phyloP scores from a whole-genome alignment of 371 early-diverging fungal genomes.

The Mortierella sp. region DNA sequence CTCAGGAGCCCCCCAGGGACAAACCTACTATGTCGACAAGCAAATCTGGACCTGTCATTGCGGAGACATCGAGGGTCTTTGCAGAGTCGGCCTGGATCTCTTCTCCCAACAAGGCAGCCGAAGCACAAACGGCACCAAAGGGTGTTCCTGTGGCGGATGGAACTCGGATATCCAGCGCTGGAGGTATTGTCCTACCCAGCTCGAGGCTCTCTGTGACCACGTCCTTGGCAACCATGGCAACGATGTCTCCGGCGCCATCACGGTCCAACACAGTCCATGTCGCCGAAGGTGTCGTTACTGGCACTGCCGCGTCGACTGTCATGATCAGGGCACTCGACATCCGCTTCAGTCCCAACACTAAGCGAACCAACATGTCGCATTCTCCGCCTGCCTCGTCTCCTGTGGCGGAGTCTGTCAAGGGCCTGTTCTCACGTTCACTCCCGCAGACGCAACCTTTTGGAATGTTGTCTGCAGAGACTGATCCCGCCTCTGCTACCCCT shows the following conservation, averaged over 20 bases:
- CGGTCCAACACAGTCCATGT: constrained; percentile 32
- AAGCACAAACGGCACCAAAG: constrained; percentile 9
- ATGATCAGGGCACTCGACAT: constrained; percentile 32
- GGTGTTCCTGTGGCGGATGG: constrained; percentile 5
- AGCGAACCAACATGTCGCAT: not conserved
- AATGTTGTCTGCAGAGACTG: not conserved
- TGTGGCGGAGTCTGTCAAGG: constrained; percentile 13
- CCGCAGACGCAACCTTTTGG: constrained; percentile 19
- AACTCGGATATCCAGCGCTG: constrained; percentile 15
- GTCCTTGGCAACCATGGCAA: constrained; percentile 40
- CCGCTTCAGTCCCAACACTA: constrained; percentile 19
- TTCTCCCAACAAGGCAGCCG: constrained; percentile 17
- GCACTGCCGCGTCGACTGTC: not conserved
- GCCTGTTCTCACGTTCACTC: constrained; percentile 26
- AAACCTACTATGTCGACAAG: constrained; percentile 31
- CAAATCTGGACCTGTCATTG: constrained; percentile 35
- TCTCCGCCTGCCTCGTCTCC: constrained; percentile 19
- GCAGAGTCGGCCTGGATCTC: constrained; percentile 50
- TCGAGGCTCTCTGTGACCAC: constrained; percentile 38
- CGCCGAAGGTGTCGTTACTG: constrained; percentile 1
- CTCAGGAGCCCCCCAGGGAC: constrained; percentile 10
- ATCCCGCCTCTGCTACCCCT: not conserved
- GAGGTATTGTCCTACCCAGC: constrained; percentile 16
- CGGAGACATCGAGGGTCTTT: constrained; percentile 42
- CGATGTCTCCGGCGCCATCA: constrained; percentile 38